These are phyloP conservation scores for Metroxylon sagu DNA, from an alignment of 176 grass and related monocot genomes.

Conservation along the genomic window DNA sequence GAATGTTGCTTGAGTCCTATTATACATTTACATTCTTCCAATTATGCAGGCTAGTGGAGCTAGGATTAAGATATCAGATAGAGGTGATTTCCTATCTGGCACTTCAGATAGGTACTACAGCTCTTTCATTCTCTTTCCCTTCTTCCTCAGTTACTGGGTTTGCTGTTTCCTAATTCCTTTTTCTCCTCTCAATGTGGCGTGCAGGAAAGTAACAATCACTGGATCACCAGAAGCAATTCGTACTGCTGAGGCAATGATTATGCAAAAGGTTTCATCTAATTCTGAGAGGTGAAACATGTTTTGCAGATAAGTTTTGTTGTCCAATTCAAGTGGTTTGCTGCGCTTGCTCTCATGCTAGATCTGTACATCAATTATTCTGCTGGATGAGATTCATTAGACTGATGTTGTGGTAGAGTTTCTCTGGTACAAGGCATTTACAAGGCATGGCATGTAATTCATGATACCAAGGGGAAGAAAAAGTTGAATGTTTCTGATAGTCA, in stretches of 20 bases:
- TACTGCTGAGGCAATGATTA: slow-evolving; percentile 78
- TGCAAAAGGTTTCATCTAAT: slow-evolving; percentile 82
- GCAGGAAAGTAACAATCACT: slow-evolving; percentile 95
- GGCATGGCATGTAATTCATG: too few relatives aligned
- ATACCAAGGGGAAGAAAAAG: too few relatives aligned
- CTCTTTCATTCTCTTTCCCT: background rate
- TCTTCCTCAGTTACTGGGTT: background rate
- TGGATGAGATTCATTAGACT: too few relatives aligned
- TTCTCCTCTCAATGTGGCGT: background rate
- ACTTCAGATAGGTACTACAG: slow-evolving; percentile 62
- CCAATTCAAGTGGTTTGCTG: background rate
- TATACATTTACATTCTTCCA: background rate
- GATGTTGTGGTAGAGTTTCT: too few relatives aligned
- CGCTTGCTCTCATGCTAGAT: background rate
- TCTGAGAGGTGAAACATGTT: slow-evolving; percentile 44
- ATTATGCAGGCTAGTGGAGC: slow-evolving; percentile 64
- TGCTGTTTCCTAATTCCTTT: slow-evolving; percentile 9
- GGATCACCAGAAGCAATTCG: slow-evolving; percentile 69
- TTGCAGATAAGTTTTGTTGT: background rate
- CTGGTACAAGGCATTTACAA: too few relatives aligned
- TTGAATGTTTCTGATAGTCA: too few relatives aligned
- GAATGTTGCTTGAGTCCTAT: background rate
- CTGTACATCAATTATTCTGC: too few relatives aligned
- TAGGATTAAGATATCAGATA: slow-evolving; percentile 83
- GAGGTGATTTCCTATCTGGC: slow-evolving; percentile 69